Evolutionary conservation across 768 basidiomycete species (phyloP).

Genomic region (Cystofilobasidium ferigula): DNA sequence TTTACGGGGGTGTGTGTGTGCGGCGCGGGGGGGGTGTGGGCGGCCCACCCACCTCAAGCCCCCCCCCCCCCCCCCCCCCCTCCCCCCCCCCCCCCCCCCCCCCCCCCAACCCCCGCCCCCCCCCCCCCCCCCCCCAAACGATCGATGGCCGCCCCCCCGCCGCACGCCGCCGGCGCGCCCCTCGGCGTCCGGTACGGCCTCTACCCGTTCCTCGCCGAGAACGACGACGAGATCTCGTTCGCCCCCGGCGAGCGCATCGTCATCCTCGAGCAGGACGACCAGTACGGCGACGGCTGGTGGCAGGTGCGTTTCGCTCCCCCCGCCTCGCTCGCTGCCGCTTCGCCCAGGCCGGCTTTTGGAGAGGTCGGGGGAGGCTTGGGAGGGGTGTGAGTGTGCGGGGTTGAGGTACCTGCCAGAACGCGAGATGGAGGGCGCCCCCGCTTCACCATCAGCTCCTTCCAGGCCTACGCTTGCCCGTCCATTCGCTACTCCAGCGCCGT

Average conservation of each 20-base stretch:
- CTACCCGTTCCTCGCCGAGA: constrained; percentile 79
- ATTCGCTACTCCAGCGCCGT: too few relatives aligned
- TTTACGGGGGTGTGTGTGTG: too few relatives aligned
- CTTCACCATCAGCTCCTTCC: too few relatives aligned
- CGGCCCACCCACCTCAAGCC: too few relatives aligned
- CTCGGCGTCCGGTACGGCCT: constrained; percentile 59
- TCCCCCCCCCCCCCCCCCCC: background rate
- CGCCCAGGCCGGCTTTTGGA: background rate
- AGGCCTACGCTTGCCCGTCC: too few relatives aligned
- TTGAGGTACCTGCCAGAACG: too few relatives aligned
- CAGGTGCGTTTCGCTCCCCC: constrained; percentile 45
- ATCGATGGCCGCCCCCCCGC: background rate
- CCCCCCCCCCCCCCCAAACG: background rate
- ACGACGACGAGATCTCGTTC: constrained; percentile 86
- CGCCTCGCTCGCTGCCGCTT: background rate
- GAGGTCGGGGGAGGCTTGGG: background rate
- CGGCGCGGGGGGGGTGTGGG: too few relatives aligned
- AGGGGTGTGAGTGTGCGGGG: background rate
- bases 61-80: too few relatives aligned
- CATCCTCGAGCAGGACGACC: constrained; percentile 84
- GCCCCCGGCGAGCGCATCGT: constrained; percentile 74
- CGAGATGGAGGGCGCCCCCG: too few relatives aligned
- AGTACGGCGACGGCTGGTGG: constrained; percentile 96
- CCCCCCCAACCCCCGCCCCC: background rate
- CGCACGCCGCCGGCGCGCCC: background rate